Evolutionary conservation across 345 rosid genomes (phyloP), one percentile per base, ranked within the genome.

Genomic region (Gossypium ekmanianum): DNA sequence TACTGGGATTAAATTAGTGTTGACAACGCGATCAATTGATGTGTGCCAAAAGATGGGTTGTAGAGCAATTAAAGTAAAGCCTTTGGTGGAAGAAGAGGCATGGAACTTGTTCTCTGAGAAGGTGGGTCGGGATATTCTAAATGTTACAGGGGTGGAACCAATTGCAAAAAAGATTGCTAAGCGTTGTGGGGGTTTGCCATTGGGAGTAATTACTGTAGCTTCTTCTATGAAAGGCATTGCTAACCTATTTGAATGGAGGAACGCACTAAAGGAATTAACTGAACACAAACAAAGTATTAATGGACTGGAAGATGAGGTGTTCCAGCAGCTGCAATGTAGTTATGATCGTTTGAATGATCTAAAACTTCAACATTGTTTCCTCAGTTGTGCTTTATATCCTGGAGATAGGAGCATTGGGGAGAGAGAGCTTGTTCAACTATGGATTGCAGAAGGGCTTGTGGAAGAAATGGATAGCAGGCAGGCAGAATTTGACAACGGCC

Each of bases 341-440:
- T 61, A 29, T 9, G 58, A 48, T 5, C 73, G 59, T 24, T 64
- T 81, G 65, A 22, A 45, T 0, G 69, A 73, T 58, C 22, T 6
- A 39, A 47, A 54, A 9, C 7, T 76, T 0, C 75, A 74, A 26
- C 10, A 12, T 0, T 79, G 86, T 47, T 78, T 85, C 62, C 39
- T 83, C 1, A 24, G 3, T n/a, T 75, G 69, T 29, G 4, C 82
- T 14, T 61, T 2, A 22, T 79, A 20, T 68, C 79, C 79, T 4
- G 73, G 9, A 18, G 39, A 29, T 29, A 0, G 1, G 39, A 4
- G 0, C 1, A 2, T 18, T 6, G 9, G 0, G 1, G 26, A 56
- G 22, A 5, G 2, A 57, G 7, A 18, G 18, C 61, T 57, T 2
- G 11, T 22, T 18, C 12, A 1, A 9, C 2, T 20, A 9, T 57